Base-by-base conservation (phyloP, 108 stramenopile species). In the Schizochytrium sp. region DNA sequence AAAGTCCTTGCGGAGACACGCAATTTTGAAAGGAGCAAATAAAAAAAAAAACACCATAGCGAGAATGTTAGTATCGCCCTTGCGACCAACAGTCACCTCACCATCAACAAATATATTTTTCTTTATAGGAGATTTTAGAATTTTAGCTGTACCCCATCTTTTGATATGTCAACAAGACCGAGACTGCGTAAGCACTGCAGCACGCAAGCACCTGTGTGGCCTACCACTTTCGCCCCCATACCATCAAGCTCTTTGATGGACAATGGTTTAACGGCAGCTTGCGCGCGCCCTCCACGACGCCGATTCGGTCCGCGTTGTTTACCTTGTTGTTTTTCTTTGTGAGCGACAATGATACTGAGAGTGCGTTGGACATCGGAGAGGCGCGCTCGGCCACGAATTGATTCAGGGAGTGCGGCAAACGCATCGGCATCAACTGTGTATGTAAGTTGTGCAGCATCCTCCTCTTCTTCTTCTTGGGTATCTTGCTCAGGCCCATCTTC, bases 351-450 rank as follows among this genome's bases (percentile, higher is more conserved):
- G 3, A 83, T 49, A 7, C 47, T 40, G 17, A 83, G 28, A 2
- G 76, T 83, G 76, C 53, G 47, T 53, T 83, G 76, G n/a, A 83
- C 76, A 50, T 83, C 76, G 5, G 15, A 10, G 28, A 83, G 76
- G 17, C 53, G 47, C 1, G 76, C 76, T 0, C 76, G 76, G 28
- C 76, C 76, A n/a, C 76, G 5, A 10, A 83, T 55, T 50, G 76
- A 83, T n/a, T 83, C 76, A 55, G 76, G 76, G 50, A 83, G 28
- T 13, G 47, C 76, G 38, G 47, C 76, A 28, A 83, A 83, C 28
- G 76, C 76, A 13, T 83, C 76, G 8, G 76, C 50, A 17, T 17
- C 19, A 10, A 83, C 76, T 53, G n/a, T 53, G 15, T 44, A 38
- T 5, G 64, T 10, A 8, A 44, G 28, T 44, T 69, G 12, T 38